phyloP scores from a whole-genome alignment of 23 red algal species.

The Agarophyton chilense region DNA sequence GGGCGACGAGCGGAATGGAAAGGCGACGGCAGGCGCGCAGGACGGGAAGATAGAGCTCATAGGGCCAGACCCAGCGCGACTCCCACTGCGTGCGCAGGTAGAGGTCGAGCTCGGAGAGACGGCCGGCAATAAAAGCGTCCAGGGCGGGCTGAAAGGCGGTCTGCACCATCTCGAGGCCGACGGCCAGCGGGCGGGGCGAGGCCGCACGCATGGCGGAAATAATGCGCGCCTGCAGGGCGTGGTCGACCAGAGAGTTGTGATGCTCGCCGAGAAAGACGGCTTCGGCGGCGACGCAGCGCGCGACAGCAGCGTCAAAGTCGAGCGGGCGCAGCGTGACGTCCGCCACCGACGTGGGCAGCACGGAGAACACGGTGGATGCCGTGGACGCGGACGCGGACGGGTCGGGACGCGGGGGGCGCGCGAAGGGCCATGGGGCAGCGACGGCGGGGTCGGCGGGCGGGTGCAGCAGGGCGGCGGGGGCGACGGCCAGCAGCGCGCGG shows the following conservation, averaged over 20 bases:
- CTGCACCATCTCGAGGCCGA: constrained; percentile 76
- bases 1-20: constrained; percentile 54
- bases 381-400: neutral
- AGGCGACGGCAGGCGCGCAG: constrained; percentile 46
- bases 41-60: constrained; percentile 75
- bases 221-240: constrained; percentile 42
- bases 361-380: constrained; percentile 41
- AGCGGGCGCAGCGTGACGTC: constrained; percentile 58
- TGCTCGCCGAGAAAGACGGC: constrained; percentile 75
- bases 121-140: constrained; percentile 62
- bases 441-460: neutral
- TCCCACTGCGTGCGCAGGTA: constrained; percentile 81
- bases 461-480: neutral
- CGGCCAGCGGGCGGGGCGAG: constrained; percentile 14
- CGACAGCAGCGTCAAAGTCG: constrained; percentile 15
- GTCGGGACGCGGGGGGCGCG: neutral
- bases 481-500: neutral
- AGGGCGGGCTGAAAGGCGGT: constrained; percentile 43
- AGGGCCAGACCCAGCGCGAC: constrained; percentile 77
- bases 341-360: constrained; percentile 36
- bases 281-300: constrained; percentile 6
- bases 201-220: constrained; percentile 21
- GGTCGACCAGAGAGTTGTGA: constrained; percentile 62
- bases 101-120: constrained; percentile 67
- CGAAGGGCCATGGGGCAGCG: neutral